Evolutionary conservation across 768 basidiomycete species (phyloP), one percentile per base, ranked within the genome.

Genomic region (Termitomyces sp.): DNA sequence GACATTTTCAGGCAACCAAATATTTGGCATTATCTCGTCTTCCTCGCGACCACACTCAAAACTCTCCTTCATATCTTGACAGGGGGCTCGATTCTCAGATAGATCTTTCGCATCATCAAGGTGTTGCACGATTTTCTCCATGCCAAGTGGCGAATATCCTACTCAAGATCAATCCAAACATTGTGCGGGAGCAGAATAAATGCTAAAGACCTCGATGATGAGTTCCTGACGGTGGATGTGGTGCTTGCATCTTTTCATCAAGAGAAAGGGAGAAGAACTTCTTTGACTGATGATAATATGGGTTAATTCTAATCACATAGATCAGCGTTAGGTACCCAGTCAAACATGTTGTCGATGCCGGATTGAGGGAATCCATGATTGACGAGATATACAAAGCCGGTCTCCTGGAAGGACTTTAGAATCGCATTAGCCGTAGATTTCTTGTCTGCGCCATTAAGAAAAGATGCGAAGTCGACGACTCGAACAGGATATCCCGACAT

Each of bases 21-120:
- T 80, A 59, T 85, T 83, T 1, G 82, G 80, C 70, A 78, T 76
- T 0, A 64, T 58, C 3, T 62, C 64, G 44, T 77, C 69, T n/a
- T 73, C 69, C 45, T 82, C 82, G 27, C 76, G 69, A 1, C 81
- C 82, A n/a, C 73, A 71, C 56, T 84, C 82, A 54, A 82, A 83
- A 56, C 76, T 80, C 63, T 83, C 82, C 61, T 81, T 82, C 45
- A 77, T 67, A 44, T 75, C 72, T 39, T 73, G 75, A 21, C 71
- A 66, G 32, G 70, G 65, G 21, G 61, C 64, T 21, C 70, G 69
- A 35, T 65, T 64, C 39, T 60, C 58, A 25, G 65, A 60, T 25
- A 72, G 56, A 39, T 70, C 72, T 6, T 63, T 49, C 1, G 59
- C 48, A 56, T 75, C 72, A 53, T 74, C 73, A 8, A 73, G 54